Conservation (phyloP, 1,284 basidiomycete genomes). For the Termitomyces sp. region DNA sequence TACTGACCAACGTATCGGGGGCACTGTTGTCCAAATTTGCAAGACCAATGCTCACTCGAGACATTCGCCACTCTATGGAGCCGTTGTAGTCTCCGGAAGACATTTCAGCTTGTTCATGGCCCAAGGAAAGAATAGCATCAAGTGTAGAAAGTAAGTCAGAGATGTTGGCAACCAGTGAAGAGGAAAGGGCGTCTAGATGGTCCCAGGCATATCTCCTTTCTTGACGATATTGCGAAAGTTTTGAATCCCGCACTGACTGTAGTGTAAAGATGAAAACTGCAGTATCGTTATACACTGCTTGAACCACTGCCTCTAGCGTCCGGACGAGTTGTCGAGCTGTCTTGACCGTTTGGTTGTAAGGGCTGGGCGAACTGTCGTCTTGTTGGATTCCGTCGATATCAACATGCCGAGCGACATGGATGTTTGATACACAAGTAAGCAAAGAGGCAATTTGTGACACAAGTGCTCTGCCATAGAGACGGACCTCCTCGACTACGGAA, state of each 20-base stretch:
- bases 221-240: slow-evolving; percentile 28
- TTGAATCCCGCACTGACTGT: slow-evolving; percentile 45
- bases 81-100: slow-evolving; percentile 63
- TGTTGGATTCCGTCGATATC: slow-evolving; percentile 70
- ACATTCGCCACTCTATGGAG: slow-evolving; percentile 70
- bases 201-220: slow-evolving; percentile 40
- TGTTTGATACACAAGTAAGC: slow-evolving; percentile 54
- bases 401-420: slow-evolving; percentile 72
- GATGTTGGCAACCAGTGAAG: slow-evolving; percentile 51
- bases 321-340: slow-evolving; percentile 63
- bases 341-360: slow-evolving; percentile 60
- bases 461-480: slow-evolving; percentile 40
- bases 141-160: slow-evolving; percentile 53
- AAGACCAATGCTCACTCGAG: slow-evolving; percentile 50
- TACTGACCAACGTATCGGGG: slow-evolving; percentile 53
- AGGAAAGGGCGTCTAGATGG: slow-evolving; percentile 42
- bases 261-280: slow-evolving; percentile 50
- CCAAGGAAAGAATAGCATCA: slow-evolving; percentile 57
- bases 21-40: slow-evolving; percentile 35
- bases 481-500: slow-evolving; percentile 35
- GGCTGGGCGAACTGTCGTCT: slow-evolving; percentile 38
- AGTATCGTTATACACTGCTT: slow-evolving; percentile 69
- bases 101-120: slow-evolving; percentile 63
- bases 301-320: slow-evolving; percentile 59
- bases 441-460: slow-evolving; percentile 52